phyloP scores from a whole-genome alignment of 768 basidiomycete genomes.

The Nidula microcarpa region DNA sequence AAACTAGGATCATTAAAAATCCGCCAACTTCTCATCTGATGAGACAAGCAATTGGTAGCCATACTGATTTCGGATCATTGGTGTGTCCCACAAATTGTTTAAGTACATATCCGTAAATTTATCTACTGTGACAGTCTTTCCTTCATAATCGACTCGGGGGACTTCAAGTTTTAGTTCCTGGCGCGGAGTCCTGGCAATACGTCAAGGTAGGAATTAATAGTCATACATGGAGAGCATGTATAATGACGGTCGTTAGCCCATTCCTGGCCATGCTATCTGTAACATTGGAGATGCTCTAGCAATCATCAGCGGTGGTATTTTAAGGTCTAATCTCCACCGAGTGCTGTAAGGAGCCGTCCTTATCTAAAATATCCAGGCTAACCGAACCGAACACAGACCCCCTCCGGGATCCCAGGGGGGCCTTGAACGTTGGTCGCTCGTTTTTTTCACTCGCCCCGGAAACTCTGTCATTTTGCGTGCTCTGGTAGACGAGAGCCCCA shows the following conservation, averaged over 20 bases:
- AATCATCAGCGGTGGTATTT: constrained; percentile 60
- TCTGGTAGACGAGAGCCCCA: constrained; percentile 36
- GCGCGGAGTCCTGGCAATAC: constrained; percentile 62
- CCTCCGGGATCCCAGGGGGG: constrained; percentile 49
- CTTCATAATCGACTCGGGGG: constrained; percentile 71
- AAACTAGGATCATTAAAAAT: constrained; percentile 51
- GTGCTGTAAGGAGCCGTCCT: constrained; percentile 40
- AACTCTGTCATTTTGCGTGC: constrained; percentile 42
- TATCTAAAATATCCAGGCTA: background rate
- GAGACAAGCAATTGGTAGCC: constrained; percentile 52
- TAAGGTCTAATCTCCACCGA: constrained; percentile 62
- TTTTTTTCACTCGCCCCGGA: constrained; percentile 57
- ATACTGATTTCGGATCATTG: constrained; percentile 73
- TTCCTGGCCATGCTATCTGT: constrained; percentile 56
- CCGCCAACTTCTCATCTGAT: constrained; percentile 33
- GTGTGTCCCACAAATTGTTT: constrained; percentile 34
- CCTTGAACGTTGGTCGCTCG: constrained; percentile 53
- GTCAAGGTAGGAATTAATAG: constrained; percentile 41
- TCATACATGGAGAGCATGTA: background rate
- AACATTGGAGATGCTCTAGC: constrained; percentile 62
- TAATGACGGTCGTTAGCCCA: constrained; percentile 26
- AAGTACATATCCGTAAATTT: constrained; percentile 28
- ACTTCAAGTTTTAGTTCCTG: constrained; percentile 64
- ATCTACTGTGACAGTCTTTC: constrained; percentile 47
- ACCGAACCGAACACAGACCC: constrained; percentile 16